Base-by-base conservation (phyloP, 2,329 filamentous ascomycete genomes). In the Cyanodermella asteris region DNA sequence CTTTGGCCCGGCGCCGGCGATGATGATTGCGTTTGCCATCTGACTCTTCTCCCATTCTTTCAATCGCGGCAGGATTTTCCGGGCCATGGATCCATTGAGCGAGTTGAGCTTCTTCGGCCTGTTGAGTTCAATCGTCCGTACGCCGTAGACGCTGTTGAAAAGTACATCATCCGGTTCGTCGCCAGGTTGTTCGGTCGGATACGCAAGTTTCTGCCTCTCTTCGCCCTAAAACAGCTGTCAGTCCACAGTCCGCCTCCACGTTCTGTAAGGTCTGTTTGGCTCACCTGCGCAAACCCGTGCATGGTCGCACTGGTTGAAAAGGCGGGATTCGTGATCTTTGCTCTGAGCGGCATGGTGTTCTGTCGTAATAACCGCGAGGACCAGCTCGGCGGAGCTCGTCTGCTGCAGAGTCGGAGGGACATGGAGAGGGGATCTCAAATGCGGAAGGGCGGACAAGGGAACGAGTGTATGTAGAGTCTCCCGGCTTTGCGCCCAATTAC, bases 41-140 rank as follows among this genome's bases (percentile, higher is more conserved):
- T 91, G 73, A 15, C 84, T 94, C 51, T 90, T 87, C 42, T 77
- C 69, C 82, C 82, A 97, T 58, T 94, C 84, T 40, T 77, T 60
- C 43, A 97, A 50, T 29, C 87, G 67, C 13, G 84, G 82, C 23
- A 81, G 57, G 39, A 97, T 94, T 56, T 97, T 94, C 40, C 77
- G 68, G 34, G 74, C 76, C 90, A 97, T 97, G 29, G 82, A 93
- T 26, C 62, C 76, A 48, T 90, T 82, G 37, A 97, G 67, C 14
- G 84, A 75, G 53, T 97, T 94, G 46, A 81, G 64, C 56, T 93
- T 91, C 44, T 65, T 61, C 5, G 84, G 87, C 30, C 87, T 72
- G 57, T 97, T 97, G 38, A 97, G 74, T 54, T 91, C 75, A 43
- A 97, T 72, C 38, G 74, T 81, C 34, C 87, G 77, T 25, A 94